Evolutionary conservation across 257 asterid species (phyloP), one percentile per base, ranked within the genome.

Genomic region (Prunella vulgaris): DNA sequence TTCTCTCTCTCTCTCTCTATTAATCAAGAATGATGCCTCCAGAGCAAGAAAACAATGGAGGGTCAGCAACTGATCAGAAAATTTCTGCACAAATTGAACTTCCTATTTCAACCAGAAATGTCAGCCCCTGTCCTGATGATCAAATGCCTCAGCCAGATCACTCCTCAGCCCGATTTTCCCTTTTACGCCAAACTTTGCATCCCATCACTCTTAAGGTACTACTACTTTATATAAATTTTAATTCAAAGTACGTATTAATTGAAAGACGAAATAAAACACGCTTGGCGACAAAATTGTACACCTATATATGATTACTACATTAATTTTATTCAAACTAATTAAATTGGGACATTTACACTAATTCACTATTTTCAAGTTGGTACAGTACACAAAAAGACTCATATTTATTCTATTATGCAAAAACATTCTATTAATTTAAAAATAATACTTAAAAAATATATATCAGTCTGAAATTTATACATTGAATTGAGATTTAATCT

Each of bases 181-280:
- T 85, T 69, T 70, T 88, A 33, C 88, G 85, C 4, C 83, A 80
- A 66, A 80, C 87, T 2, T 17, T 84, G 22, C 77, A 66, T 21
- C 96, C 95, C 5, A 48, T 86, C 24, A 85, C 93, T 13, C 87
- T 90, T 15, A 79, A 76, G 96, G 96, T 90, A 52, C 7, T n/a
- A n/a, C n/a, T n/a, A n/a, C n/a, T n/a, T n/a, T n/a, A n/a, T n/a
- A n/a, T n/a, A n/a, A n/a, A n/a, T n/a, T n/a, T n/a, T n/a, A n/a
- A n/a, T n/a, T n/a, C n/a, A n/a, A n/a, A n/a, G n/a, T n/a, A 32
- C 6, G 7, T 32, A 32, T 32, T 3, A 3, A 30, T 8, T 38
- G 46, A 38, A 38, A 38, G 10, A 38, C 46, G n/a, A 38, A 38
- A 38, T 38, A 9, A 7, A 37, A 37, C 42, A 37, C 3, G n/a